Evolutionary conservation across 1,139 yeast genomes (phyloP).

Genomic region (Nakaseomyces bracarensis): DNA sequence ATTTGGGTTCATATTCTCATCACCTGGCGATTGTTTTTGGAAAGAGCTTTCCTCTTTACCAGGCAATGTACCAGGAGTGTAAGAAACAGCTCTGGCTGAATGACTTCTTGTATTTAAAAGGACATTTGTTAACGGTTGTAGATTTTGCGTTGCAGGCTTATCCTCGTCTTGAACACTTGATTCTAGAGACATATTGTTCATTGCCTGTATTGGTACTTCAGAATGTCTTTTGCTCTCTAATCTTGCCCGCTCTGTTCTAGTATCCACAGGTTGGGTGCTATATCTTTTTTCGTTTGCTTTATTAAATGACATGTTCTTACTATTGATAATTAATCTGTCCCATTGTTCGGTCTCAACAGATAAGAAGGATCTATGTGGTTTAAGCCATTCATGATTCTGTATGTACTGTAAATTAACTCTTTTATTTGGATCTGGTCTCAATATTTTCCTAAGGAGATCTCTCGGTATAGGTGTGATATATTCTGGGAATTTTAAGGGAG

Average conservation of each 20-base stretch:
- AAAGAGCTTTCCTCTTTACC: not conserved
- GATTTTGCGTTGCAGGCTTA: not conserved
- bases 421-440: conserved; percentile 63
- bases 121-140: conserved; percentile 2
- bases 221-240: not conserved
- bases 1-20: not conserved
- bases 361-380: conserved; percentile 70
- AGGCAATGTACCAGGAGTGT: not conserved
- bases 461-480: conserved; percentile 87
- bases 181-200: conserved; percentile 2
- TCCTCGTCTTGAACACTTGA: not conserved
- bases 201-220: not conserved
- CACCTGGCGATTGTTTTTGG: not conserved
- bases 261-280: not conserved
- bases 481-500: conserved; percentile 92
- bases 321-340: conserved; percentile 45
- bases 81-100: conserved; percentile 4
- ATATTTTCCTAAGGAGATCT: conserved; percentile 74
- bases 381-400: conserved; percentile 78
- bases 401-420: conserved; percentile 65
- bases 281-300: not conserved
- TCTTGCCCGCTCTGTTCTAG: not conserved
- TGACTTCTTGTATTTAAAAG: not conserved
- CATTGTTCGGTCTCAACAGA: conserved; percentile 83
- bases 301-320: not conserved